Base-by-base conservation (phyloP, 2,329 filamentous ascomycete species). In the Nemania abortiva region DNA sequence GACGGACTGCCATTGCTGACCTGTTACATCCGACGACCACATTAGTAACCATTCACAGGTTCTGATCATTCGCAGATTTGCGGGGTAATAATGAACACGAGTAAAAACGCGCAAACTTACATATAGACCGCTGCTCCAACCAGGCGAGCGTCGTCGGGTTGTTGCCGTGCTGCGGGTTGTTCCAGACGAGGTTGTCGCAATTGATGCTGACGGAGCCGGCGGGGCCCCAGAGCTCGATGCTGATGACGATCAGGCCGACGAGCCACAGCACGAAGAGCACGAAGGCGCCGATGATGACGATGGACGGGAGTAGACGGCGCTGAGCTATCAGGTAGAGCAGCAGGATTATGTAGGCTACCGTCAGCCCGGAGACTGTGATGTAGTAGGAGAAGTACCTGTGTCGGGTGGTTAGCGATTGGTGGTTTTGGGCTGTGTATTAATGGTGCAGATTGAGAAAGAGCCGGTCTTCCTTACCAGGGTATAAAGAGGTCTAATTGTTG, bases 191-290 rank as follows among this genome's bases (percentile, higher is more conserved):
- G 18, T 87, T 75, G 70, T 87, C 84, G 78, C 90, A 92, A 69
- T 87, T 88, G 55, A 82, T 82, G 75, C 85, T 88, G n/a, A 92
- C 86, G 34, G 83, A 85, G 9, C 87, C 88, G 2, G 79, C 74
- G 0, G 88, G 86, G 0, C 90, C 89, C 85, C 88, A 92, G 0
- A 92, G 85, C 80, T 91, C 85, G 63, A 91, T 86, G 18, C 84
- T 84, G 6, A 89, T 82, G 52, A 90, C 87, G 55, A 92, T 84
- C 9, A 92, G 81, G 0, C 89, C 90, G 42, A 90, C 88, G 45
- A 91, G 81, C 89, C 89, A 92, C n/a, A 92, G 81, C 1, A 91
- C 83, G 69, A 91, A 91, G 65, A 91, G 82, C 72, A 91, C 85
- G 75, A 91, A 91, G 54, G 86, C 86, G 66, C 89, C 89, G 22